Conservation (phyloP, 1,284 basidiomycete species). For the Ustilago trichophora region DNA sequence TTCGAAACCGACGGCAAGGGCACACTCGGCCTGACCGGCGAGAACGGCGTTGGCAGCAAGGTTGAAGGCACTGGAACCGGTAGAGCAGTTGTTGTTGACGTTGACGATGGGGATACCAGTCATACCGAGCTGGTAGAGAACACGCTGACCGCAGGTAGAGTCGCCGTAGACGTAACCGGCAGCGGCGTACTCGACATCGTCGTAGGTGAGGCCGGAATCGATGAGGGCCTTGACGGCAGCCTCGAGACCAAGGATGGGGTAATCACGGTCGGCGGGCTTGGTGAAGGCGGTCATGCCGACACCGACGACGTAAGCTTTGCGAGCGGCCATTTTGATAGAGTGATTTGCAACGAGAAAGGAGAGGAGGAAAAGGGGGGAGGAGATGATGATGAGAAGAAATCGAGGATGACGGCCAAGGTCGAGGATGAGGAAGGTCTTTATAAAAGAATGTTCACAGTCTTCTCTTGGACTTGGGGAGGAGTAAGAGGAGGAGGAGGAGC, state of each 20-base stretch:
- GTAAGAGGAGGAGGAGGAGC: too few relatives aligned
- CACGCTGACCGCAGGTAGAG: conserved; percentile 78
- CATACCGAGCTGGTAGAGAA: conserved; percentile 84
- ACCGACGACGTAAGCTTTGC: conserved; percentile 71
- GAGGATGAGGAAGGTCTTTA: neutral
- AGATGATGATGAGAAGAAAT: neutral
- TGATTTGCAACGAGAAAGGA: neutral
- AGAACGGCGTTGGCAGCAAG: conserved; percentile 67
- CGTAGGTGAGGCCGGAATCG: conserved; percentile 86
- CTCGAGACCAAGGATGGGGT: conserved; percentile 71
- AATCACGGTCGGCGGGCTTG: conserved; percentile 75
- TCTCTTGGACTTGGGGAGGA: too few relatives aligned
- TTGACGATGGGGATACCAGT: conserved; percentile 86
- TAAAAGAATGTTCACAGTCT: conserved; percentile 17
- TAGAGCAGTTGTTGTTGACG: conserved; percentile 75
- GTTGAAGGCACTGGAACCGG: conserved; percentile 60
- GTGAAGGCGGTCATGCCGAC: conserved; percentile 82
- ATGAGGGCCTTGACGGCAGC: conserved; percentile 84
- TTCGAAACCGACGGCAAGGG: conserved; percentile 85
- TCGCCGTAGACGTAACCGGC: conserved; percentile 74
- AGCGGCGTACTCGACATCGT: conserved; percentile 77
- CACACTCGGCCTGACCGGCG: conserved; percentile 77
- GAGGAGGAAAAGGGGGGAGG: neutral
- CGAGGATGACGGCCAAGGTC: too few relatives aligned
- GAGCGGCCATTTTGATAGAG: conserved; percentile 29